Base-by-base conservation (phyloP, 1,139 yeast species). In the Lodderomyces beijingensis region DNA sequence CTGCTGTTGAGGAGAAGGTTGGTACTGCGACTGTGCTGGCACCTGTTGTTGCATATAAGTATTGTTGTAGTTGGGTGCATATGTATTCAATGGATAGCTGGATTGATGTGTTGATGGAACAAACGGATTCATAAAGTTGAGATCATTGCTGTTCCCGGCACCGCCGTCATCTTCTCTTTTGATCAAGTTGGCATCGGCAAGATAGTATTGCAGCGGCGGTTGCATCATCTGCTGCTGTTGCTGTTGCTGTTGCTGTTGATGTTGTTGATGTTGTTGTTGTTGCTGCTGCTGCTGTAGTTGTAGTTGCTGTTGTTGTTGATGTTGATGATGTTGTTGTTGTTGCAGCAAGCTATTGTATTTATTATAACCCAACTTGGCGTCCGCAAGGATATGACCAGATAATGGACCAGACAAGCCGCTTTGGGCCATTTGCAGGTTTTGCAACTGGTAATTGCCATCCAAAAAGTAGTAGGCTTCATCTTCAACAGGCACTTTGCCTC, bases 391-490 rank as follows among this genome's bases (percentile, higher is more conserved):
- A n/a, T n/a, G n/a, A n/a, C n/a, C n/a, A n/a, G 32, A 34, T 40
- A 20, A 28, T 18, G 34, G 27, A 13, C 25, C 19, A n/a, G 25
- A 15, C 23, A 6, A n/a, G 5, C 9, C 13, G 10, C 32, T 33
- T 20, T 42, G 39, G 25, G 40, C 36, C 27, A 47, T 48, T 24
- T 45, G 50, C 69, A 65, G 63, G 35, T 62, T 63, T 43, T 64
- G 72, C 28, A 66, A 55, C 44, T 66, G 74, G 40, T 64, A 67
- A 38, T 63, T 65, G 16, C 59, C 62, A 43, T 74, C 76, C 50
- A 74, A 59, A 25, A 67, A 70, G 46, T 70, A 74, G 42, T 62
- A 65, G 1, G 77, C 72, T 41, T 71, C 78, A 41, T 70, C 77
- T 39, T 74, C 78, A 30, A 66, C 60, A 4, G 74, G 63, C 24